These are phyloP conservation scores for Shiraia sp. DNA, from an alignment of 2,329 filamentous ascomycete species.

Conservation along the genomic window DNA sequence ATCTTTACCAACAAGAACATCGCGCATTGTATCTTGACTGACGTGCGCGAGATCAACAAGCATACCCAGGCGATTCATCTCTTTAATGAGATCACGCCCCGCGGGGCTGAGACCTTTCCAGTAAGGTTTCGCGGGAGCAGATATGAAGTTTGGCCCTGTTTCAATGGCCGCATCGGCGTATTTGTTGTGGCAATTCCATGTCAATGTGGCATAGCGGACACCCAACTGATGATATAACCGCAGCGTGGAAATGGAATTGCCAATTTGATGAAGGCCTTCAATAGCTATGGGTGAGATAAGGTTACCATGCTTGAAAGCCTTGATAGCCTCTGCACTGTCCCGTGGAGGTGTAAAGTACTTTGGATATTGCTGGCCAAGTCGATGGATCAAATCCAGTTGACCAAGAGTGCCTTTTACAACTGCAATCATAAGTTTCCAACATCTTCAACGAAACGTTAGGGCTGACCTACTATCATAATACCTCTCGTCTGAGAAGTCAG, in stretches of 20 bases:
- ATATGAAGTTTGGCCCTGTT: slow-evolving; percentile 48
- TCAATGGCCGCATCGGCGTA: slow-evolving; percentile 84
- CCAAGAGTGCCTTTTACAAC: slow-evolving; percentile 70
- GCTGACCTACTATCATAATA: slow-evolving; percentile 66
- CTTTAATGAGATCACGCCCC: slow-evolving; percentile 70
- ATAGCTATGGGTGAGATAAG: slow-evolving; percentile 44
- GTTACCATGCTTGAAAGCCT: slow-evolving; percentile 50
- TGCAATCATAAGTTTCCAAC: slow-evolving; percentile 28
- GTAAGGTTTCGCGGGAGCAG: slow-evolving; percentile 55
- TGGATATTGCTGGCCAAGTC: slow-evolving; percentile 67
- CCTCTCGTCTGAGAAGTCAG: slow-evolving; percentile 73
- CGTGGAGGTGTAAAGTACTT: slow-evolving; percentile 67
- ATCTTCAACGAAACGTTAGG: neutral
- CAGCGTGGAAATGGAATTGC: slow-evolving; percentile 77
- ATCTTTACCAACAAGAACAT: slow-evolving; percentile 68
- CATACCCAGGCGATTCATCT: slow-evolving; percentile 96
- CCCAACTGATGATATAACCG: slow-evolving; percentile 77
- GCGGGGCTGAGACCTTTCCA: slow-evolving; percentile 74
- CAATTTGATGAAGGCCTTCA: slow-evolving; percentile 85
- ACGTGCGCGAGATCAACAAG: slow-evolving; percentile 88
- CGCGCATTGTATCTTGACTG: slow-evolving; percentile 78
- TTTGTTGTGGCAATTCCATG: slow-evolving; percentile 90
- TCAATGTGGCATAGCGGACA: slow-evolving; percentile 85
- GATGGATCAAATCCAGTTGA: slow-evolving; percentile 73
- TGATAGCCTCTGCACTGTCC: slow-evolving; percentile 64